Evolutionary conservation across 1,284 basidiomycete species (phyloP).

Genomic region (Irpex lacteus): DNA sequence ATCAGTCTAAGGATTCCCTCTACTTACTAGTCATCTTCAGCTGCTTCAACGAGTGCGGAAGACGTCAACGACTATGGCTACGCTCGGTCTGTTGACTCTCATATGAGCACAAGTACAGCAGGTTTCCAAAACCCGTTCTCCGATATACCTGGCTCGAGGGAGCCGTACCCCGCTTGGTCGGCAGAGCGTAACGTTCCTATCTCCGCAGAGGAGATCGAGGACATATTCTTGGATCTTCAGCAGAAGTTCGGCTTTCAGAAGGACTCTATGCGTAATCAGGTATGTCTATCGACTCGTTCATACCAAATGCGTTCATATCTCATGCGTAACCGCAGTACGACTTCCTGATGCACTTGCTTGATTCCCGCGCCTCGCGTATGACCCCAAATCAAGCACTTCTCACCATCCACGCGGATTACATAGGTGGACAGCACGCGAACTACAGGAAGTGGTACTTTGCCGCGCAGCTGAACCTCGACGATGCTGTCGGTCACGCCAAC

Average conservation of each 20-base stretch:
- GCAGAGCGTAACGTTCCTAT: conserved; percentile 93
- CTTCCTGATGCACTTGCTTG: conserved; percentile 96
- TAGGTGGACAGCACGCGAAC: conserved; percentile 95
- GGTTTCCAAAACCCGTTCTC: conserved; percentile 57
- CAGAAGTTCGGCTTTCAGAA: conserved; percentile 99
- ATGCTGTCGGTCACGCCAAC: conserved; percentile 94
- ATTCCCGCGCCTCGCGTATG: conserved; percentile 97
- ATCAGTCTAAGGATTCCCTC: background rate
- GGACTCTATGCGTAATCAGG: conserved; percentile 91
- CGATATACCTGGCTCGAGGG: conserved; percentile 44
- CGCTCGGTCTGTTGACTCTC: conserved; percentile 36
- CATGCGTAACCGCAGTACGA: conserved; percentile 70
- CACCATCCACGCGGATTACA: conserved; percentile 97
- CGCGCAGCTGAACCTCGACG: conserved; percentile 97
- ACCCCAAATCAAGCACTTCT: conserved; percentile 94
- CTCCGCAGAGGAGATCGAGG: conserved; percentile 98
- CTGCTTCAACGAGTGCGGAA: conserved; percentile 24
- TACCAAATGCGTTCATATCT: background rate
- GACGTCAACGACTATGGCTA: conserved; percentile 25
- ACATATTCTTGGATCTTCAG: conserved; percentile 96
- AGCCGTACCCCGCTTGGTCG: conserved; percentile 95
- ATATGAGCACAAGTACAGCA: conserved; percentile 33
- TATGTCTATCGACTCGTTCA: conserved; percentile 32
- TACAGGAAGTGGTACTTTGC: conserved; percentile 99
- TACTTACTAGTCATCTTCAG: conserved; percentile 5